Evolutionary conservation across 495 filamentous ascomycete genomes (phyloP).

Genomic region (Neurospora sp.): DNA sequence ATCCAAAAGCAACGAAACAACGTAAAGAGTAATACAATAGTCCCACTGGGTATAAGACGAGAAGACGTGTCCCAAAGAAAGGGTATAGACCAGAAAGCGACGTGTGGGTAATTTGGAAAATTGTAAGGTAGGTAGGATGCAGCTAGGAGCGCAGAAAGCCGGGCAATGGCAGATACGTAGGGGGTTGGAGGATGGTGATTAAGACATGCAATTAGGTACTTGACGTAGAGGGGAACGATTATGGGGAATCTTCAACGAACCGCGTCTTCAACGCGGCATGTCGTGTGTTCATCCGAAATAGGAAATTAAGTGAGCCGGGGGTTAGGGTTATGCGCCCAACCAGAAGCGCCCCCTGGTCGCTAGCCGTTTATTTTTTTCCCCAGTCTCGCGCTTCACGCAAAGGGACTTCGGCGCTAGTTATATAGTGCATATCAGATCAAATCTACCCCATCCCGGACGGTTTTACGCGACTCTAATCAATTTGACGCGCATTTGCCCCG

Average conservation of each 20-base stretch:
- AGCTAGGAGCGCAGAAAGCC: not conserved
- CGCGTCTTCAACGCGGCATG: not conserved
- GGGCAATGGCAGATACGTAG: not conserved
- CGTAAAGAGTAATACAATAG: not conserved
- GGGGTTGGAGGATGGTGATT: not conserved
- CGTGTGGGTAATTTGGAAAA: not conserved
- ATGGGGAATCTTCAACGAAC: not conserved
- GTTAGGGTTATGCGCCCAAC: not conserved
- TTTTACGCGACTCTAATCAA: not conserved
- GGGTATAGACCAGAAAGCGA: not conserved
- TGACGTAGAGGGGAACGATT: not conserved
- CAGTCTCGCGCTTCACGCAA: not conserved
- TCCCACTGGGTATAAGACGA: not conserved
- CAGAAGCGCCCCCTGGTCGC: not conserved
- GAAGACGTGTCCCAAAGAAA: not conserved
- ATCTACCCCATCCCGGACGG: not conserved
- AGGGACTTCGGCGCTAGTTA: not conserved
- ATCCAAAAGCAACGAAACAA: not conserved
- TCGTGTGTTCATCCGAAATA: not conserved
- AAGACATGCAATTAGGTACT: not conserved
- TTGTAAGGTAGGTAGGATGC: not conserved
- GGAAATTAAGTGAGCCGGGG: not conserved
- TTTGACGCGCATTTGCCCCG: not conserved
- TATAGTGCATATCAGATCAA: not conserved
- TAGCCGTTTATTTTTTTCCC: not conserved